A percentile compares a stretch with the other conserved stretches of the same genome.
Evolutionary conservation across 805 yeast species (phyloP).

Genomic region (Hanseniaspora meyeri): DNA sequence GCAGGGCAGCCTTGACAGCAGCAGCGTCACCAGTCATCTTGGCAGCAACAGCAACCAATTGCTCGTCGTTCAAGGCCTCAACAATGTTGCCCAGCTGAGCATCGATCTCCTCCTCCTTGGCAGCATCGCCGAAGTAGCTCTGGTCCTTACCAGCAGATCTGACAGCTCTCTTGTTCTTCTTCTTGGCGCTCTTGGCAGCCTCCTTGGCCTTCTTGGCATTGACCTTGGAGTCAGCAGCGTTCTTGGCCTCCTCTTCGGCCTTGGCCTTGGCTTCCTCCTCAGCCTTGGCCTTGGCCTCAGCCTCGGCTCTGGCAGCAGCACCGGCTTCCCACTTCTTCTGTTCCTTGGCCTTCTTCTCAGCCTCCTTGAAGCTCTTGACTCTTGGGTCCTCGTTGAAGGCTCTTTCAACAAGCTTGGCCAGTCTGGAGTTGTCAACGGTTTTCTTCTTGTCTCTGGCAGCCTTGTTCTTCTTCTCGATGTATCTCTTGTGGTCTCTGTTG

Average conservation of each 20-base stretch:
- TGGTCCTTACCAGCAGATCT: constrained; percentile 74
- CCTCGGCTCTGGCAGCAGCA: constrained; percentile 94
- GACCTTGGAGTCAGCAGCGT: constrained; percentile 48
- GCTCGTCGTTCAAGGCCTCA: constrained; percentile 67
- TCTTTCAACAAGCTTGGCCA: constrained; percentile 74
- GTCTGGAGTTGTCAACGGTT: constrained; percentile 89
- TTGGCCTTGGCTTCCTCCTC: constrained; percentile 79
- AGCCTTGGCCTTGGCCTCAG: constrained; percentile 77
- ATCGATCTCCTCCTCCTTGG: constrained; percentile 53
- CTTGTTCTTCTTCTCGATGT: constrained; percentile 92
- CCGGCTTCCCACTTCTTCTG: constrained; percentile 94
- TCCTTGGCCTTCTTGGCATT: constrained; percentile 91
- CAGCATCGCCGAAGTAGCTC: constrained; percentile 72
- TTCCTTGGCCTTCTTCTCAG: constrained; percentile 89
- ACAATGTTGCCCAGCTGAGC: constrained; percentile 69
- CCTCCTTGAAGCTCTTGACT: constrained; percentile 83
- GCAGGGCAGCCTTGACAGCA: constrained; percentile 47
- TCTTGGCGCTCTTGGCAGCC: constrained; percentile 76
- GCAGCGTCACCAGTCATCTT: constrained; percentile 46
- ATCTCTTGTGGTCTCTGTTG: constrained; percentile 98
- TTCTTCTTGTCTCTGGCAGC: constrained; percentile 94
- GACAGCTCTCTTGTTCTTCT: constrained; percentile 87
- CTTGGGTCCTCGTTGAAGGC: constrained; percentile 89
- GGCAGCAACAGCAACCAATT: constrained; percentile 61
- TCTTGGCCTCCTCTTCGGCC: constrained; percentile 61